A percentile compares a stretch with the other conserved stretches of the same genome.
Conservation (phyloP, 2,329 filamentous ascomycete genomes). For the Penicillium sp. region DNA sequence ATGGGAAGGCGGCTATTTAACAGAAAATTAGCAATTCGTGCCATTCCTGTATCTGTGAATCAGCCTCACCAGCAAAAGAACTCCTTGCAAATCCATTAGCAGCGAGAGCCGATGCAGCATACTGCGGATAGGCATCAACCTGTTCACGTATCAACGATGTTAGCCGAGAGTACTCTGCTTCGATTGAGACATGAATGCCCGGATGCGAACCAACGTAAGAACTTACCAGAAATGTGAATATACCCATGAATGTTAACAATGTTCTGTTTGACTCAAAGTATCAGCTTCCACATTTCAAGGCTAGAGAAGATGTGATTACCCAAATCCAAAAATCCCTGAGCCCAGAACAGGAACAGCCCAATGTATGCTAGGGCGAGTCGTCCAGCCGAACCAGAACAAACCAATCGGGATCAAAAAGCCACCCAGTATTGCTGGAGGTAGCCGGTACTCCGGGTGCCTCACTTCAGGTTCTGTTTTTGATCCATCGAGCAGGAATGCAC, state of each 20-base stretch:
- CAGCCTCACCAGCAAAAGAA: slow-evolving; percentile 41
- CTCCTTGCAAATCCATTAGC: slow-evolving; percentile 72
- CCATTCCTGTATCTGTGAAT: neutral
- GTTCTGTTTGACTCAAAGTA: neutral
- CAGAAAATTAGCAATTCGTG: neutral
- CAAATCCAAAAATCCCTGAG: neutral
- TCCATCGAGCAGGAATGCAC: neutral
- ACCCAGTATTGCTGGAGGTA: slow-evolving; percentile 64
- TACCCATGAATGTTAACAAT: neutral
- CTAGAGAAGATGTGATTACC: neutral
- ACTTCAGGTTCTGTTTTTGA: neutral
- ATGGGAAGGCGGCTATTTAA: neutral
- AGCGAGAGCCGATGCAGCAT: slow-evolving; percentile 69
- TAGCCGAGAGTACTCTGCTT: slow-evolving; percentile 34
- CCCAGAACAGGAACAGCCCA: slow-evolving; percentile 50
- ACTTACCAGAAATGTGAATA: slow-evolving; percentile 54
- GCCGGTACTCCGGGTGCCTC: slow-evolving; percentile 38
- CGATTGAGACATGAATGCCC: neutral
- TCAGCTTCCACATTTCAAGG: neutral
- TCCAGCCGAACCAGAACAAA: slow-evolving; percentile 68
- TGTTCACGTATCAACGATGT: neutral
- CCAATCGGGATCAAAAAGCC: slow-evolving; percentile 63
- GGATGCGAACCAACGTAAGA: slow-evolving; percentile 46
- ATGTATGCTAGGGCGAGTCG: slow-evolving; percentile 57
- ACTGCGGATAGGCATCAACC: slow-evolving; percentile 65